Base-by-base conservation (phyloP, 169 alveolate species). In the Cryptosporidium sp. region DNA sequence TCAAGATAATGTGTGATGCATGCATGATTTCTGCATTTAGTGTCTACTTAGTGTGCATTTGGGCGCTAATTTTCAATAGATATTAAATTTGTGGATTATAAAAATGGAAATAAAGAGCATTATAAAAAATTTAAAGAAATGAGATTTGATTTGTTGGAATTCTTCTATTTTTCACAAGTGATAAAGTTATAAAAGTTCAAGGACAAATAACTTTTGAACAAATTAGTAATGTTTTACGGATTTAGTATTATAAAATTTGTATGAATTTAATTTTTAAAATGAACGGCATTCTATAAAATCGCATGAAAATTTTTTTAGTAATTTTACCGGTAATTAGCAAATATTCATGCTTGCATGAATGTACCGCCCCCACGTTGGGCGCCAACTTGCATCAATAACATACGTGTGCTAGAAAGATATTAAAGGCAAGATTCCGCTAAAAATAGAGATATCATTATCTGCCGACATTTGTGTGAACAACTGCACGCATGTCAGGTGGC, bases 401-500 rank as follows among this genome's bases (percentile, higher is more conserved):
- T 80, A 80, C 89, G 89, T 80, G 89, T 80, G 89, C 75, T 80
- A 80, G 89, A 55, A 48, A 55, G 67, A 80, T 80, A 80, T 80
- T 80, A 62, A 52, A 45, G 41, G 65, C 45, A 21, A 37, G 75
- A 80, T 80, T 80, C 89, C 89, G 89, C 89, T 80, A 80, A 80
- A 80, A 80, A 65, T 39, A 71, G 85, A 65, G 89, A 80, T 80
- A 80, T 73, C 58, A 73, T 80, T 80, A 80, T 80, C 89, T 80
- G 75, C 89, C 89, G 89, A 80, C 89, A 80, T 80, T 80, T 80
- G 89, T 80, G 89, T 80, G 89, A 80, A 52, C 89, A 62, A 65
- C 89, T 80, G 89, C 89, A 80, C 89, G 89, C 89, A 80, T 80
- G 89, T 65, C 89, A 80, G 74, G 89, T 80, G 71, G 75, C 89